Percentiles rank a stretch among this genome's conserved stretches.
These are phyloP conservation scores for Nakazawaea wyomingensis DNA, from an alignment of 805 yeast genomes.

Conservation along the genomic window DNA sequence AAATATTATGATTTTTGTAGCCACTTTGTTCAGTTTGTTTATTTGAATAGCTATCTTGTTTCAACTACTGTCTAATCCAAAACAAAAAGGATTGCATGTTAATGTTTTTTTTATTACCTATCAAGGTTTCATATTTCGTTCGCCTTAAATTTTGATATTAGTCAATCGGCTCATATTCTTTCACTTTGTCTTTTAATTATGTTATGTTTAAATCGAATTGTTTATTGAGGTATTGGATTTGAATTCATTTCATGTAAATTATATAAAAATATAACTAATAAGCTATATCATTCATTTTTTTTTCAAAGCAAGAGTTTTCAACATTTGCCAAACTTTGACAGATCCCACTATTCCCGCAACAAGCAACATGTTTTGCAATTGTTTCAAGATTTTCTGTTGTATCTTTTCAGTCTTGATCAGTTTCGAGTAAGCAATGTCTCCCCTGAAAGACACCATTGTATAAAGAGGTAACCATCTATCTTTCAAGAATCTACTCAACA, in stretches of 20 bases:
- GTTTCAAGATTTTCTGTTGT: conserved; percentile 49
- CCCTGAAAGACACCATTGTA: conserved; percentile 87
- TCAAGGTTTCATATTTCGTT: neutral
- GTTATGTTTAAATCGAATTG: too few relatives aligned
- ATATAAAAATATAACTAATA: too few relatives aligned
- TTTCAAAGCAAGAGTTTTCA: neutral
- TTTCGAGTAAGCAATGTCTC: conserved; percentile 70
- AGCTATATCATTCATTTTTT: neutral
- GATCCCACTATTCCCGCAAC: neutral
- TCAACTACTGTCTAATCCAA: too few relatives aligned
- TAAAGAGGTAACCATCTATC: conserved; percentile 80
- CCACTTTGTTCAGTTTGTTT: neutral
- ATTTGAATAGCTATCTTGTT: too few relatives aligned
- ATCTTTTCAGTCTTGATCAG: conserved; percentile 52
- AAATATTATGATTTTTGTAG: neutral
- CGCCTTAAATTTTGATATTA: too few relatives aligned
- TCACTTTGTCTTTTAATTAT: too few relatives aligned
- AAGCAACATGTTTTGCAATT: neutral
- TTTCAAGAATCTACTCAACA: conserved; percentile 53
- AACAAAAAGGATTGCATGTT: too few relatives aligned
- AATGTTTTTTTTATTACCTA: too few relatives aligned
- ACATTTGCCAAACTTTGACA: neutral
- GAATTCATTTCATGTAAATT: too few relatives aligned
- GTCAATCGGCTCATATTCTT: too few relatives aligned
- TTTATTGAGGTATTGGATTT: too few relatives aligned